phyloP scores from a whole-genome alignment of 805 yeast genomes.

The Zygotorulaspora florentina region DNA sequence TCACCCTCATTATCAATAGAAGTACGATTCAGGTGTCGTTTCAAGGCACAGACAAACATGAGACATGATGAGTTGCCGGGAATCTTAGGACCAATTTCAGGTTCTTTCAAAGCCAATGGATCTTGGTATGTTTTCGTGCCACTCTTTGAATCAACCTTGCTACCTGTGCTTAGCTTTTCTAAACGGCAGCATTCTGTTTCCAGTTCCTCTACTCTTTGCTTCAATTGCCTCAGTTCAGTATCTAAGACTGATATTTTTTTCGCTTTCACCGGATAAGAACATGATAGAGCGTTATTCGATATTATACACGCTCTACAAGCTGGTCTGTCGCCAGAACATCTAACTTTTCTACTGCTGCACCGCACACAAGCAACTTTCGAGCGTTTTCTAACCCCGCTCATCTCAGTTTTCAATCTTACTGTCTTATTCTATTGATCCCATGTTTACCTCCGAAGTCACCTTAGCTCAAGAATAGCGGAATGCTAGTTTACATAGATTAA shows the following conservation, averaged over 20 bases:
- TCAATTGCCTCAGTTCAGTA: constrained; percentile 9
- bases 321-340: constrained; percentile 7
- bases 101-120: neutral
- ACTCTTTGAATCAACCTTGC: neutral
- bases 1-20: neutral
- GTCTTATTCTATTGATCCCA: too few species aligned
- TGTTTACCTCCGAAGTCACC: too few species aligned
- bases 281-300: constrained; percentile 1
- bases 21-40: neutral
- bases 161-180: neutral
- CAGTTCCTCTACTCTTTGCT: constrained; percentile 15
- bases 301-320: constrained; percentile 5
- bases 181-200: constrained; percentile 3
- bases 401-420: neutral
- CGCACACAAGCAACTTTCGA: constrained; percentile 4
- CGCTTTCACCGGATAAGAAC: constrained; percentile 3
- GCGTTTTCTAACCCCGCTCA: constrained; percentile 1
- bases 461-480: too few species aligned
- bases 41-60: constrained; percentile 1
- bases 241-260: constrained; percentile 6
- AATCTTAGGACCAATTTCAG: neutral
- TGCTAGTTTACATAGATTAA: too few species aligned
- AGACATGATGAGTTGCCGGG: constrained; percentile 6
- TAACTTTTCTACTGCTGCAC: constrained; percentile 5
- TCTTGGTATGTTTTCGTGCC: neutral